phyloP scores from a whole-genome alignment of 352 stramenopile species.

The Globisporangium paddicum region DNA sequence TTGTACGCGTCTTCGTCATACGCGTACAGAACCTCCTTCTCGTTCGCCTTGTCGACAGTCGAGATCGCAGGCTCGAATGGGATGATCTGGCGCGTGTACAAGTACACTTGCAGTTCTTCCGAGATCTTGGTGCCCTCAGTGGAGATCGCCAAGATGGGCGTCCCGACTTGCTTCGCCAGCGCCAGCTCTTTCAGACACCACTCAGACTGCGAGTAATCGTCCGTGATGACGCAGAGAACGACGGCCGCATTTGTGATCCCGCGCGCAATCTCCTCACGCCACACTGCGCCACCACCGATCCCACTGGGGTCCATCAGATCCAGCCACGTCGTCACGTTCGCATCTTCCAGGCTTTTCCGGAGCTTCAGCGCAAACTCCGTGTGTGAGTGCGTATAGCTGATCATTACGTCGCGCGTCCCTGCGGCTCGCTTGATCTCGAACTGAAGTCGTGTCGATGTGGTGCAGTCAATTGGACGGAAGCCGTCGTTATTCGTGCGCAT shows the following conservation, averaged over 20 bases:
- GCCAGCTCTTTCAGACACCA: conserved; percentile 67
- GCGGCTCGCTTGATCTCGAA: conserved; percentile 70
- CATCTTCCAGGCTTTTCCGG: conserved; percentile 47
- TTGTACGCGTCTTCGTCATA: conserved; percentile 74
- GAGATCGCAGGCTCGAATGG: conserved; percentile 72
- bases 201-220: conserved; percentile 54
- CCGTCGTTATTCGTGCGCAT: conserved; percentile 70
- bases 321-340: conserved; percentile 63
- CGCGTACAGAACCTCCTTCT: conserved; percentile 41
- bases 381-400: conserved; percentile 70
- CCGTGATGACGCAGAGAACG: conserved; percentile 51
- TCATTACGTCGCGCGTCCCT: conserved; percentile 66
- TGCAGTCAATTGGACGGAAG: conserved; percentile 58
- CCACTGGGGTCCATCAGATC: conserved; percentile 64
- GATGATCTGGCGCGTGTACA: conserved; percentile 81
- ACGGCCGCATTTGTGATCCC: conserved; percentile 56
- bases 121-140: conserved; percentile 66
- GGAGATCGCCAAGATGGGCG: conserved; percentile 73
- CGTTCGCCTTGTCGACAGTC: conserved; percentile 33
- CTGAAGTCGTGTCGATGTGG: conserved; percentile 54
- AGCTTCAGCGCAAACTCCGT: conserved; percentile 60
- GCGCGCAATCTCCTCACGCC: conserved; percentile 63
- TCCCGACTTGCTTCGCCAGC: conserved; percentile 69
- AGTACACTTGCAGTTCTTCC: conserved; percentile 81
- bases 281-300: conserved; percentile 54